These are phyloP conservation scores for Bryoglossum gracile DNA, from an alignment of 495 filamentous ascomycete species.

Conservation along the genomic window DNA sequence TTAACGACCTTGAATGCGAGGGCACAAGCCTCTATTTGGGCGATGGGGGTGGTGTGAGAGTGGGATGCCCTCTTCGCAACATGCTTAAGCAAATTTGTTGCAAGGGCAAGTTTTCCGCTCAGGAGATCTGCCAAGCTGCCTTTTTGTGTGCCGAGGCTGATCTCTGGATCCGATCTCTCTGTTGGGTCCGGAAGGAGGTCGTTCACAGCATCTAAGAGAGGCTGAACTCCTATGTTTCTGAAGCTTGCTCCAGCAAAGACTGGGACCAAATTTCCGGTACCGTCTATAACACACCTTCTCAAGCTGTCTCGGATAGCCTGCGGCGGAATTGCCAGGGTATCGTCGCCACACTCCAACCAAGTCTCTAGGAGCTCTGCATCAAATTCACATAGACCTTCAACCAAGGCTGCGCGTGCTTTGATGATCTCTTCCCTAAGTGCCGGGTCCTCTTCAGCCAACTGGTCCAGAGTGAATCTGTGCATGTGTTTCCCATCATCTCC, in stretches of 20 bases:
- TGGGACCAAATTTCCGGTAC: slow-evolving; percentile 61
- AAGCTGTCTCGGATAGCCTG: slow-evolving; percentile 63
- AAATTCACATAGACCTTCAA: slow-evolving; percentile 79
- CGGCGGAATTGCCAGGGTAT: slow-evolving; percentile 58
- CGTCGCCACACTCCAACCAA: slow-evolving; percentile 69
- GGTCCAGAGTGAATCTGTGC: slow-evolving; percentile 40
- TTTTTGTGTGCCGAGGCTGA: slow-evolving; percentile 54
- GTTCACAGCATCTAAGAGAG: slow-evolving; percentile 78
- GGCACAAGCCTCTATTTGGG: slow-evolving; percentile 64
- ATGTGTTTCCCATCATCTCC: slow-evolving; percentile 63
- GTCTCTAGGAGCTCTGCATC: slow-evolving; percentile 81
- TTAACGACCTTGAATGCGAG: slow-evolving; percentile 97
- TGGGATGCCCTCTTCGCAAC: slow-evolving; percentile 15
- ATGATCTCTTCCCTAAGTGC: slow-evolving; percentile 56
- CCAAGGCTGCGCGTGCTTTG: slow-evolving; percentile 64
- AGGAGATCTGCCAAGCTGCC: slow-evolving; percentile 38
- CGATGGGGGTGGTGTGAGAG: slow-evolving; percentile 30
- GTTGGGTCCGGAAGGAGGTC: slow-evolving; percentile 78
- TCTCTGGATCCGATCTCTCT: slow-evolving; percentile 71
- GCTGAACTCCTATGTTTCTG: slow-evolving; percentile 89
- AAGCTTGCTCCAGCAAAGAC: slow-evolving; percentile 91
- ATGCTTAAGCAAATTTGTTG: slow-evolving; percentile 29
- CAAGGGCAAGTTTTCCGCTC: slow-evolving; percentile 34
- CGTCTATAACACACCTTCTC: slow-evolving; percentile 60
- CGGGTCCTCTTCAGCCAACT: slow-evolving; percentile 44